Evolutionary conservation across 179 eudicot species (phyloP).

Genomic region (Spergularia azorica): DNA sequence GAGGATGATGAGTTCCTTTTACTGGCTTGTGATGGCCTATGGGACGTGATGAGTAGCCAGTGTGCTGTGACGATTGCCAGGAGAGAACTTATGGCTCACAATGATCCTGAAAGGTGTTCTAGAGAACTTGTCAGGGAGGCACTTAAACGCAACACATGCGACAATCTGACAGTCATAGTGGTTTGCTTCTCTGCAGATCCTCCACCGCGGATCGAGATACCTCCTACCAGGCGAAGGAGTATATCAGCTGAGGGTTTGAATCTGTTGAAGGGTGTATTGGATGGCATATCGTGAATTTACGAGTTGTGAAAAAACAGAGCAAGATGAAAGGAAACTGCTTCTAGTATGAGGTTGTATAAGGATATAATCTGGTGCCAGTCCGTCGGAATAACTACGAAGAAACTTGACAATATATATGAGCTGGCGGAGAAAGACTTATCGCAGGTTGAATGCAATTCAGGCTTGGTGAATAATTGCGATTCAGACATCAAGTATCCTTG

Average conservation of each 20-base stretch:
- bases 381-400: neutral
- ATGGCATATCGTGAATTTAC: constrained; percentile 32
- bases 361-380: neutral
- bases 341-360: constrained; percentile 3
- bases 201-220: constrained; percentile 65
- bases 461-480: neutral
- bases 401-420: constrained; percentile 11
- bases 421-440: constrained; percentile 1
- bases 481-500: neutral
- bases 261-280: constrained; percentile 42
- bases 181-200: constrained; percentile 80
- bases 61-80: constrained; percentile 77
- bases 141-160: constrained; percentile 70
- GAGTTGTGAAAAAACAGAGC: neutral
- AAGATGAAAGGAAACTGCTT: neutral
- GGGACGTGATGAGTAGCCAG: constrained; percentile 96
- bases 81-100: constrained; percentile 75
- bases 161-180: constrained; percentile 70
- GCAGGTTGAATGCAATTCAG: constrained; percentile 8
- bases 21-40: constrained; percentile 78
- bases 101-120: constrained; percentile 81
- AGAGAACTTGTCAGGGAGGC: constrained; percentile 85
- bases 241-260: constrained; percentile 48
- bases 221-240: constrained; percentile 39
- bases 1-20: constrained; percentile 79